Percentiles rank a stretch among this genome's conserved stretches.
Evolutionary conservation across 805 yeast genomes (phyloP).

Genomic region (Saccharomycopsis javanensis): DNA sequence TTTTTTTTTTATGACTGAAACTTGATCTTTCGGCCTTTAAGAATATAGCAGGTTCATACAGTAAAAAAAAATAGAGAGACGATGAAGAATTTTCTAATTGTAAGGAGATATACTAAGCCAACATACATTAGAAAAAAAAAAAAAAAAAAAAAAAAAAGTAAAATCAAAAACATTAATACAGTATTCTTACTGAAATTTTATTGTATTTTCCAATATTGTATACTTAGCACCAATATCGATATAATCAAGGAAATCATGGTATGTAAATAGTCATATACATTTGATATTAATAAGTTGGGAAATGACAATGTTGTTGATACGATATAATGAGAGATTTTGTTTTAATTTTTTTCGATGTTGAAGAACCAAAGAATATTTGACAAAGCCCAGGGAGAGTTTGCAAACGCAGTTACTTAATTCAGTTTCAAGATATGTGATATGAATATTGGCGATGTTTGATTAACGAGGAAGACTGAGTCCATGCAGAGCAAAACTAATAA

Average conservation of each 20-base stretch:
- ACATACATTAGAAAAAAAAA: not conserved
- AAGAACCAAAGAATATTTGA: too few relatives aligned
- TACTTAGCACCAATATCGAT: not conserved
- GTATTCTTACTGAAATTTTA: not conserved
- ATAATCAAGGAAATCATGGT: constrained; percentile 1
- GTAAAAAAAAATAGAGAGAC: not conserved
- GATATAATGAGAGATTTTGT: too few relatives aligned
- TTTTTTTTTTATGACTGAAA: too few relatives aligned
- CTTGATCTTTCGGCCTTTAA: too few relatives aligned
- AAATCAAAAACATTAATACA: not conserved
- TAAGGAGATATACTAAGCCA: not conserved
- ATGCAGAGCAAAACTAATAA: too few relatives aligned
- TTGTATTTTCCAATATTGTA: not conserved
- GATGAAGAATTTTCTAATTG: not conserved
- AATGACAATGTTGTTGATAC: not conserved
- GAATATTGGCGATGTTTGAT: too few relatives aligned
- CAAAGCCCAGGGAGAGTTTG: too few relatives aligned
- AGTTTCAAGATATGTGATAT: too few relatives aligned
- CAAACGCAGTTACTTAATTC: too few relatives aligned
- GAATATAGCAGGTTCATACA: too few relatives aligned
- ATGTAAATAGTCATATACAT: not conserved
- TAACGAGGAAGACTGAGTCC: too few relatives aligned
- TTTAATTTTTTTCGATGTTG: too few relatives aligned
- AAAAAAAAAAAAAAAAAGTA: not conserved
- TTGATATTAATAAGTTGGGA: not conserved